A percentile compares a stretch with the other conserved stretches of the same genome.
Conservation (phyloP, 495 filamentous ascomycete genomes). For the Hapsidospora chrysogenum region DNA sequence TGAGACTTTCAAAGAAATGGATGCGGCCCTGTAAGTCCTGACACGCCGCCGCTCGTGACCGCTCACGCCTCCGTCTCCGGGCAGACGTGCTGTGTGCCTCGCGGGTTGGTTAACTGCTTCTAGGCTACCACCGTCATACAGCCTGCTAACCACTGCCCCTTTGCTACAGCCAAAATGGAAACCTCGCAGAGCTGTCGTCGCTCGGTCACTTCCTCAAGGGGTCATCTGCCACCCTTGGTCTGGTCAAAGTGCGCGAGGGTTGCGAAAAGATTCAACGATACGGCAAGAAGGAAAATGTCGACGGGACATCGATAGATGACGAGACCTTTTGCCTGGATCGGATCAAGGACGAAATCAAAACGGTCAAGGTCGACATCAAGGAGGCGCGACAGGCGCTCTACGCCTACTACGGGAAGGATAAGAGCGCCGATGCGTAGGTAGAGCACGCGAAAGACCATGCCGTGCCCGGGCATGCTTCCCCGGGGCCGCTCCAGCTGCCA, state of each 20-base stretch:
- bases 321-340: slow-evolving; percentile 45
- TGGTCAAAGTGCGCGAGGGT: slow-evolving; percentile 78
- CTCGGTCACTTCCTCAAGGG: slow-evolving; percentile 96
- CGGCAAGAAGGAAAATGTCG: slow-evolving; percentile 62
- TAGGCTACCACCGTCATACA: too few species aligned
- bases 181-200: slow-evolving; percentile 57
- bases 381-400: slow-evolving; percentile 55
- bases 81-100: too few species aligned
- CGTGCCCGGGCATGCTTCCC: too few species aligned
- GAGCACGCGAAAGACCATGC: too few species aligned
- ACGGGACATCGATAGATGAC: slow-evolving; percentile 48
- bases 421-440: slow-evolving; percentile 1
- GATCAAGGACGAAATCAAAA: slow-evolving; percentile 50
- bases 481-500: too few species aligned
- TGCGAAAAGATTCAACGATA: slow-evolving; percentile 96
- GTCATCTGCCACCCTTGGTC: slow-evolving; percentile 88
- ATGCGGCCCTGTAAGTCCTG: slow-evolving; percentile 54
- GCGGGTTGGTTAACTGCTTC: too few species aligned
- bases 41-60: not conserved
- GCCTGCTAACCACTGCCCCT: slow-evolving; percentile 6
- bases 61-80: too few species aligned
- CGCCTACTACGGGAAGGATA: slow-evolving; percentile 40
- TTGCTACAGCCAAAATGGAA: slow-evolving; percentile 34
- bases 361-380: slow-evolving; percentile 61
- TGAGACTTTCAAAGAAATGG: slow-evolving; percentile 75